Evolutionary conservation across 129 eudicot genomes (phyloP), one percentile per base, ranked within the genome.

Genomic region (Centaurea solstitialis): DNA sequence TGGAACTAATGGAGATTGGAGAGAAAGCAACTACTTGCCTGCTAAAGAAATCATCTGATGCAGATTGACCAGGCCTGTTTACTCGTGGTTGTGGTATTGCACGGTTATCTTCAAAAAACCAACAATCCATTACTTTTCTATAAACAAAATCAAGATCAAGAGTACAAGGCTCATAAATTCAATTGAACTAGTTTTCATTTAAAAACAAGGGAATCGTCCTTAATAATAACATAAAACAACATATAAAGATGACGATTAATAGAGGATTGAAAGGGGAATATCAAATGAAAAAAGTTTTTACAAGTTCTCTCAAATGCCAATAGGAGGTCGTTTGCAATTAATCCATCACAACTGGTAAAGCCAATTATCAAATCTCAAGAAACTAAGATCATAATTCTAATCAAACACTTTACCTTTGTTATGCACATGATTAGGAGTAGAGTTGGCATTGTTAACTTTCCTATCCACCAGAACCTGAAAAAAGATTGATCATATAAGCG

Each of bases 21-120:
- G 68, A 66, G 39, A 81, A 66, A 33, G 13, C 9, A 28, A 81
- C 38, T 81, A 77, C 90, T 89, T 93, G 84, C 99, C 92, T 93
- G 87, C 86, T 89, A 26, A 96, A 64, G 84, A 96, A 96, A 81
- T 93, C 97, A 10, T 96, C 93, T 13, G 94, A 89, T 21, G 78
- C 75, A 64, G 92, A 75, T 67, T 75, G 90, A 80, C 86, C 75
- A 15, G 99, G 95, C 85, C 87, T 89, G 43, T 81, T 94, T 70
- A 97, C 72, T 50, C 89, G 97, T 68, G 84, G 92, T 73, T 88
- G 97, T 39, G 93, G 94, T 26, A 76, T 43, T 50, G 85, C 89
- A 38, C 78, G 91, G 33, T 83, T 89, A 87, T 91, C 99, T 92
- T 77, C 68, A 76, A 79, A 76, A 73, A 78, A 26, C 30, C 67